These are phyloP conservation scores for Acacia pycnantha DNA, from an alignment of 331 rosid genomes.

Conservation along the genomic window DNA sequence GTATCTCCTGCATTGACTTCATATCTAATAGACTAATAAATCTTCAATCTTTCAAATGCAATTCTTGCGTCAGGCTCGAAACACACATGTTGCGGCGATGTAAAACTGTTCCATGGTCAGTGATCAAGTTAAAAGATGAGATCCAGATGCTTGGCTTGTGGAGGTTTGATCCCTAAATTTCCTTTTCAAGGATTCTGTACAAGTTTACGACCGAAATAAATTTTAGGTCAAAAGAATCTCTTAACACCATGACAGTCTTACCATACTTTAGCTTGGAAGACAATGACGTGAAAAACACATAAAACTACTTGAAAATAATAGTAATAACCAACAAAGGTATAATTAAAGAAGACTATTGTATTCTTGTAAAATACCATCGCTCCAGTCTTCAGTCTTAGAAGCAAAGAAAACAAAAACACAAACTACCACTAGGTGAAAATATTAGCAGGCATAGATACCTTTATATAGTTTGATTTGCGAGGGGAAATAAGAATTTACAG, in stretches of 20 bases:
- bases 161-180: slow-evolving; percentile 37
- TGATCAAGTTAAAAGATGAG: slow-evolving; percentile 33
- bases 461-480: background rate
- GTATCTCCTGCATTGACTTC: slow-evolving; percentile 7
- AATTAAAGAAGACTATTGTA: background rate
- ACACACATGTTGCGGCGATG: slow-evolving; percentile 5
- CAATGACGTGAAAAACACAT: background rate
- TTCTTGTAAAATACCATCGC: background rate
- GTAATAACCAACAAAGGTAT: background rate
- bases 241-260: slow-evolving; percentile 2
- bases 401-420: background rate
- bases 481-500: background rate
- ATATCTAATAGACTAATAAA: background rate
- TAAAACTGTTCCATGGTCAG: slow-evolving; percentile 9
- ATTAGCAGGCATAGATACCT: background rate
- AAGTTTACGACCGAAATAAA: slow-evolving; percentile 29
- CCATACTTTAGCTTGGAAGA: background rate
- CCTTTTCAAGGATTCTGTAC: slow-evolving; percentile 63
- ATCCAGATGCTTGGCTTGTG: slow-evolving; percentile 27
- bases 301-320: background rate
- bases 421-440: slow-evolving; percentile 16
- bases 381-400: background rate
- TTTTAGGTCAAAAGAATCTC: background rate
- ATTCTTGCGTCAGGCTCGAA: background rate
- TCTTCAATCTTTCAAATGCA: background rate